Conservation (phyloP, 805 yeast species). For the Hanseniaspora lachancei region DNA sequence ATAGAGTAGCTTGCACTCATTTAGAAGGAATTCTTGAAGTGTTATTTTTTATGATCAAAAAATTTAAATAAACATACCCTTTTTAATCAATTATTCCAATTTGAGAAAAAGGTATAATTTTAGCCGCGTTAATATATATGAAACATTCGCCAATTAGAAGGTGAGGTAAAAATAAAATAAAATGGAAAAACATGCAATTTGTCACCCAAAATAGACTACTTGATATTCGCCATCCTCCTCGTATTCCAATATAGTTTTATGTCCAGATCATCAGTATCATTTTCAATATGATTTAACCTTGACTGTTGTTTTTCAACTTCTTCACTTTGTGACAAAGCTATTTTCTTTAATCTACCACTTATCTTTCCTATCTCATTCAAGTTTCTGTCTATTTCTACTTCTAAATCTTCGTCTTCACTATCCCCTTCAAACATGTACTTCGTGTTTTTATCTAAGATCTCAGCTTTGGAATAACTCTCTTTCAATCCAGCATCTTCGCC, state of each 20-base stretch:
- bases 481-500: slow-evolving; percentile 22
- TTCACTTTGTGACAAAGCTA: slow-evolving; percentile 59
- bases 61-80: too few species aligned
- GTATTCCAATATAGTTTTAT: slow-evolving; percentile 70
- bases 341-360: slow-evolving; percentile 54
- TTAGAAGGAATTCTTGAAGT: too few species aligned
- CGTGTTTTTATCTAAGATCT: slow-evolving; percentile 38
- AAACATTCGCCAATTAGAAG: neutral
- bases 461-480: slow-evolving; percentile 29
- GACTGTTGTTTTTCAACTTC: slow-evolving; percentile 71
- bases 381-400: slow-evolving; percentile 71
- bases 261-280: slow-evolving; percentile 73
- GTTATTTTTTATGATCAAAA: too few species aligned
- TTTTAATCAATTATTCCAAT: too few species aligned
- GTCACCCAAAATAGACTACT: slow-evolving; percentile 20
- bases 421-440: slow-evolving; percentile 78
- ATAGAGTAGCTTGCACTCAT: too few species aligned
- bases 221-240: slow-evolving; percentile 46
- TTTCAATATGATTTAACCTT: slow-evolving; percentile 63
- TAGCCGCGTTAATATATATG: neutral
- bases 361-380: slow-evolving; percentile 62
- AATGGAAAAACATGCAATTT: too few species aligned
- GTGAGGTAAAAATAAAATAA: neutral
- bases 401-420: slow-evolving; percentile 86
- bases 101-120: too few species aligned